Evolutionary conservation across 2,329 filamentous ascomycete species (phyloP), one percentile per base, ranked within the genome.

Genomic region (Hypoxylon rubiginosum): DNA sequence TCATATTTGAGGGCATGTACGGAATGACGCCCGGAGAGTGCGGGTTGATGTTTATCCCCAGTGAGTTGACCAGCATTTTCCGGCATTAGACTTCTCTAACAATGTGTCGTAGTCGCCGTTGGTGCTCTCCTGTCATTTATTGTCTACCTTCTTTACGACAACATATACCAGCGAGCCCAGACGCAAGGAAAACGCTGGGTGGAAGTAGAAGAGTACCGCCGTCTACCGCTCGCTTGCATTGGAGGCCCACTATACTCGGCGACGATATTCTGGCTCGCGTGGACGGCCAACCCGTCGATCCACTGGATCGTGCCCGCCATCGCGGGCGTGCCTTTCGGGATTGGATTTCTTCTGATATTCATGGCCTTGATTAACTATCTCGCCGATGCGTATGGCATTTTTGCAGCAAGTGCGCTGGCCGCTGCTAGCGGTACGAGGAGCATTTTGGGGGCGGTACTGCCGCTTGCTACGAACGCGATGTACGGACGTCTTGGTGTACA

Each of bases 391-490:
- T 86, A 86, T 71, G 82, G 83, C 52, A 73, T 84, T 8, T 85
- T 82, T 69, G 82, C 84, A 1, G 84, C 84, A 3, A 79, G 74
- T 34, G 89, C 89, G 0, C 81, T 90, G 76, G 88, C 88, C 0
- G 88, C 88, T 1, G 86, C 89, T 36, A 85, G 83, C 13, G 86
- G 87, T 59, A 82, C 84, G 15, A 80, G 89, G 6, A 85, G 82
- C n/a, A 79, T 82, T 6, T 89, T 90, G 72, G 89, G 85, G 15
- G 88, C 86, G 3, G 77, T 82, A 4, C 85, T 86, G 58, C 83
- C 83, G 8, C 73, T 85, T 4, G 84, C 84, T 73, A 81, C 82
- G 19, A 81, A 79, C 28, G 80, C 82, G 0, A 81, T 86, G 80
- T 87, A 86, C 68, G 70, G 75, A 1, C 72, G 69, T 0, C 74